Percentiles rank a stretch among this genome's conserved stretches.
phyloP scores from a whole-genome alignment of 208 protist species.

The Trichomonas tenax region DNA sequence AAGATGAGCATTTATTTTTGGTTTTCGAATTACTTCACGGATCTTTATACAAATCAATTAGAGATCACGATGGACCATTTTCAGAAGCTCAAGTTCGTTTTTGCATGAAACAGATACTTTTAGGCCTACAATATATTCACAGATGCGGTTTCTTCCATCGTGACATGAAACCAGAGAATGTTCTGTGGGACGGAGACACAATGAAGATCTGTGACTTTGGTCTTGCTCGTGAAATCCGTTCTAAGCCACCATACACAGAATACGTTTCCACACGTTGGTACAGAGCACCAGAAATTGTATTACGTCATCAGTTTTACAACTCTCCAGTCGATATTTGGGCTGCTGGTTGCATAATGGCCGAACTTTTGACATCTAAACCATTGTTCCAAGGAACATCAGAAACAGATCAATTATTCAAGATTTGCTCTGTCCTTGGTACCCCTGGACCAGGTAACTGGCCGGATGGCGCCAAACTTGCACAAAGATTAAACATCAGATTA shows the following conservation, averaged over 20 bases:
- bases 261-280: conserved; percentile 71
- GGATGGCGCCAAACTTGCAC: conserved; percentile 66
- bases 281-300: conserved; percentile 61
- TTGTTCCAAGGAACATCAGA: conserved; percentile 69
- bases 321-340: conserved; percentile 61
- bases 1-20: neutral
- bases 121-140: neutral
- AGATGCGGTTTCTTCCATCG: neutral
- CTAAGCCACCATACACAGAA: conserved; percentile 62
- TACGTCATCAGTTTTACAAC: conserved; percentile 51
- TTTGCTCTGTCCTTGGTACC: conserved; percentile 72
- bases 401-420: conserved; percentile 83
- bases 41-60: neutral
- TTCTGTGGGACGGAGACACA: neutral
- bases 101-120: neutral
- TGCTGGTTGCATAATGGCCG: conserved; percentile 56
- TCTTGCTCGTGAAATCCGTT: conserved; percentile 60
- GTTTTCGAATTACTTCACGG: neutral
- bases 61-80: neutral
- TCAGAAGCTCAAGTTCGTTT: neutral
- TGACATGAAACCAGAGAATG: conserved; percentile 16
- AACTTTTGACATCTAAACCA: conserved; percentile 59
- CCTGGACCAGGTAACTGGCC: conserved; percentile 57
- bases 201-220: conserved; percentile 82
- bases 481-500: conserved; percentile 72